Percentiles rank a stretch among this genome's conserved stretches.
These are phyloP conservation scores for Tricholoma bakamatsutake DNA, from an alignment of 768 basidiomycete species.

Conservation along the genomic window DNA sequence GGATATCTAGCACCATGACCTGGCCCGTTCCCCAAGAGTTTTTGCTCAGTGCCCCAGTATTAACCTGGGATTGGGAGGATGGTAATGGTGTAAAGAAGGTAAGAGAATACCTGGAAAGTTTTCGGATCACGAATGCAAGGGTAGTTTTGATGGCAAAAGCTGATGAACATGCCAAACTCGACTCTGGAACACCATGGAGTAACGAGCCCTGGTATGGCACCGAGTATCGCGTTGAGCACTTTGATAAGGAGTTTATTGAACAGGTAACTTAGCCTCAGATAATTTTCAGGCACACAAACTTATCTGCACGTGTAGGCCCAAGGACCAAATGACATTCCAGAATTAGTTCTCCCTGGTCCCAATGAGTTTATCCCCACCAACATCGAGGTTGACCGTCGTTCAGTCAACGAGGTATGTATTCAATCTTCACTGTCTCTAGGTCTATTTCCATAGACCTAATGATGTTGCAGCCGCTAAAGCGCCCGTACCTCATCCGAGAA, in stretches of 20 bases:
- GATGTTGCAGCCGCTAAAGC: constrained; percentile 53
- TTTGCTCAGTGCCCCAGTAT: constrained; percentile 61
- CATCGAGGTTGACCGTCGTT: constrained; percentile 75
- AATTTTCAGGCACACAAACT: not conserved
- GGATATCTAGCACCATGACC: constrained; percentile 67
- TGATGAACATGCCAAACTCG: constrained; percentile 49
- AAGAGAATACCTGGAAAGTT: constrained; percentile 51
- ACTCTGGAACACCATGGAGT: constrained; percentile 46
- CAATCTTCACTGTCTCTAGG: not conserved
- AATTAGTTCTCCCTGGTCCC: constrained; percentile 72
- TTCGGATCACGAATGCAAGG: constrained; percentile 55
- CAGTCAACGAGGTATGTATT: constrained; percentile 48
- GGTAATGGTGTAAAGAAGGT: constrained; percentile 46
- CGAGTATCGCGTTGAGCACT: constrained; percentile 68
- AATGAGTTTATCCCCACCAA: constrained; percentile 91
- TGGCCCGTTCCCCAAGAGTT: constrained; percentile 80
- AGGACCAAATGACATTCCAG: constrained; percentile 54
- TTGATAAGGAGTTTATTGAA: constrained; percentile 57
- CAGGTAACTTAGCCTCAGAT: constrained; percentile 29
- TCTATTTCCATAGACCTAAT: constrained; percentile 5
- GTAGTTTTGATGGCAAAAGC: constrained; percentile 78
- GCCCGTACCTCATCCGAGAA: constrained; percentile 73
- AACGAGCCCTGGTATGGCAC: constrained; percentile 94
- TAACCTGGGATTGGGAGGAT: constrained; percentile 72
- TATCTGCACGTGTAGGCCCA: constrained; percentile 43